Conservation (phyloP, 2,329 filamentous ascomycete species). For the Elsinoe necatrix region DNA sequence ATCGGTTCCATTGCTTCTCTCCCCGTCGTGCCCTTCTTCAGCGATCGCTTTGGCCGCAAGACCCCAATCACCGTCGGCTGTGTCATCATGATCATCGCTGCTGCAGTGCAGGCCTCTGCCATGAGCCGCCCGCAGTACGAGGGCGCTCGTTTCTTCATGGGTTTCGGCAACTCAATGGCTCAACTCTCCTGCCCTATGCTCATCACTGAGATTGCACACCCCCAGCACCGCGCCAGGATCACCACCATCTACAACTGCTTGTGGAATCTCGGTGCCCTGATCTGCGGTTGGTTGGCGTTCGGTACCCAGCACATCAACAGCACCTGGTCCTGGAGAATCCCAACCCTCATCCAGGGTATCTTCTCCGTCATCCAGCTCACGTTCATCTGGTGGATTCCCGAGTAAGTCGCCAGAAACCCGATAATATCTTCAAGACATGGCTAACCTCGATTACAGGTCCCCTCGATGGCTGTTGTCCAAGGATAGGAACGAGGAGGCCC, state of each 20-base stretch:
- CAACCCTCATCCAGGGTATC: slow-evolving; percentile 45
- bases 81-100: slow-evolving; percentile 39
- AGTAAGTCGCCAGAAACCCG: slow-evolving; percentile 38
- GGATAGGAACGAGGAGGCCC: slow-evolving; percentile 44
- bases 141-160: slow-evolving; percentile 34
- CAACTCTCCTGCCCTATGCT: slow-evolving; percentile 26
- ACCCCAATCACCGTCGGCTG: slow-evolving; percentile 42
- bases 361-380: slow-evolving; percentile 39
- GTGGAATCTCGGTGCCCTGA: slow-evolving; percentile 39
- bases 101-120: slow-evolving; percentile 34
- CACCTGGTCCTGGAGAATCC: slow-evolving; percentile 47
- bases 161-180: slow-evolving; percentile 36
- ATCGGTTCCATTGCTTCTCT: slow-evolving; percentile 42
- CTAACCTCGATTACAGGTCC: background rate
- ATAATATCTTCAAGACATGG: background rate
- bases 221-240: slow-evolving; percentile 42
- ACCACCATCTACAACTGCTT: slow-evolving; percentile 42
- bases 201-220: slow-evolving; percentile 39
- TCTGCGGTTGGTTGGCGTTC: slow-evolving; percentile 41
- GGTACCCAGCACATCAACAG: slow-evolving; percentile 35
- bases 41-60: slow-evolving; percentile 41
- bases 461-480: slow-evolving; percentile 47
- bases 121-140: slow-evolving; percentile 39
- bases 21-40: slow-evolving; percentile 41
- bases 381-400: slow-evolving; percentile 46